Conservation (phyloP, 2,329 filamentous ascomycete species). For the Calonectria hongkongensis region DNA sequence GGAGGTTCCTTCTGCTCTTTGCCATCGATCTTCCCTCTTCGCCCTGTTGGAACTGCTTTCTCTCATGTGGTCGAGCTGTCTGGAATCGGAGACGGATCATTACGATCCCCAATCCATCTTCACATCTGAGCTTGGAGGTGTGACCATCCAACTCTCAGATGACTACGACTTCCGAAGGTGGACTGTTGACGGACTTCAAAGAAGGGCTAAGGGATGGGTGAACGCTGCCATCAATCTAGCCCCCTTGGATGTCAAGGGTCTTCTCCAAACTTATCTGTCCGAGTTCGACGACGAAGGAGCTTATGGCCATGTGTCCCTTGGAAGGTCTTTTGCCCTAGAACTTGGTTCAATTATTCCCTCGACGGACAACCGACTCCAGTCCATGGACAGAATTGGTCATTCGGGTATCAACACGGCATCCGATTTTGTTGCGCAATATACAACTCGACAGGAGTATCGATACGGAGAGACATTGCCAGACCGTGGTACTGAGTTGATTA, state of each 20-base stretch:
- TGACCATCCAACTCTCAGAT: conserved; percentile 93
- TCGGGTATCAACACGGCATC: conserved; percentile 92
- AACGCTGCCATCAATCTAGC: conserved; percentile 87
- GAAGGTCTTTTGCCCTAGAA: conserved; percentile 94
- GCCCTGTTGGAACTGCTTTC: conserved; percentile 93
- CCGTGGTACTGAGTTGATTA: conserved; percentile 79
- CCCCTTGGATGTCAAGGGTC: conserved; percentile 93
- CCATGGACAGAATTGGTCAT: conserved; percentile 84
- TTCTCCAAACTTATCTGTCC: conserved; percentile 96
- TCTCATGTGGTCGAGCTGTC: conserved; percentile 95
- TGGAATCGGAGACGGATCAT: conserved; percentile 95
- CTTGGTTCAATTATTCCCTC: conserved; percentile 91
- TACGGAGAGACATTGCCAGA: conserved; percentile 86
- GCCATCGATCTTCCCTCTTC: conserved; percentile 92
- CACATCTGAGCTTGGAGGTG: conserved; percentile 83
- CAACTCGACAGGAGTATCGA: conserved; percentile 95
- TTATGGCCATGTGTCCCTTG: conserved; percentile 93
- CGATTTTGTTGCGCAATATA: conserved; percentile 98
- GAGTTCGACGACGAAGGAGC: conserved; percentile 94
- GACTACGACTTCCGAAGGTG: conserved; percentile 88
- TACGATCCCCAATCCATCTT: conserved; percentile 92
- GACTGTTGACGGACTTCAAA: conserved; percentile 86
- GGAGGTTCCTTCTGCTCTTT: conserved; percentile 91
- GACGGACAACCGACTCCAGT: conserved; percentile 89
- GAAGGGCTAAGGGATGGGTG: conserved; percentile 87